Evolutionary conservation across 2,329 filamentous ascomycete genomes (phyloP).

Genomic region (Thelonectria rubi): DNA sequence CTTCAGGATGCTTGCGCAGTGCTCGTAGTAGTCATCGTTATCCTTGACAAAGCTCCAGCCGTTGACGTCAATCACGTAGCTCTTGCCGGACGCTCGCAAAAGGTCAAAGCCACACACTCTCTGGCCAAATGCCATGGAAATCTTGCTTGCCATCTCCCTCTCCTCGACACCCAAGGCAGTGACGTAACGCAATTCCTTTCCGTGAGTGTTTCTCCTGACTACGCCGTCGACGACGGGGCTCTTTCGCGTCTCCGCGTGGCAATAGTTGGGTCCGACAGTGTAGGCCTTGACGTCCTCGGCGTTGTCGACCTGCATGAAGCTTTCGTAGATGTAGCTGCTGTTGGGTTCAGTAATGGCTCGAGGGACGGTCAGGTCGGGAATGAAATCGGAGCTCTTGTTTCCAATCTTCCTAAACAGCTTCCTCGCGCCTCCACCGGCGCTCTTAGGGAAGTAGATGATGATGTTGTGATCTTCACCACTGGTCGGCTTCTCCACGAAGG

Average conservation of each 20-base stretch:
- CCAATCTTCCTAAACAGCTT: constrained; percentile 96
- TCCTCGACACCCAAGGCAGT: constrained; percentile 85
- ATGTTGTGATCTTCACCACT: constrained; percentile 99
- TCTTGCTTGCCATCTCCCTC: constrained; percentile 85
- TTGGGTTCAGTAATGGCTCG: constrained; percentile 81
- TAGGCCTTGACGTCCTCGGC: constrained; percentile 99
- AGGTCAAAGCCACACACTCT: constrained; percentile 96
- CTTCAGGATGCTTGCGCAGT: constrained; percentile 84
- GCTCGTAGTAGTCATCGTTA: constrained; percentile 98
- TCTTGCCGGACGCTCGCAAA: constrained; percentile 85
- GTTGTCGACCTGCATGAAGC: constrained; percentile 96
- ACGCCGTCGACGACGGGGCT: constrained; percentile 97
- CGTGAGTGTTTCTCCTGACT: constrained; percentile 94
- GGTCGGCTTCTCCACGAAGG: constrained; percentile 98
- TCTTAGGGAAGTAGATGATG: constrained; percentile 93
- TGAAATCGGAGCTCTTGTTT: constrained; percentile 98
- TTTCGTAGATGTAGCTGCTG: constrained; percentile 94
- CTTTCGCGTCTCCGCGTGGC: constrained; percentile 96
- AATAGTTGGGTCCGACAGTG: constrained; percentile 91
- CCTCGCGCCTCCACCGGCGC: constrained; percentile 86
- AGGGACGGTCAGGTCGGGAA: constrained; percentile 78
- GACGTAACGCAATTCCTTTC: constrained; percentile 96
- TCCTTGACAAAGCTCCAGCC: constrained; percentile 99
- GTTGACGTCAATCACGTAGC: constrained; percentile 98
- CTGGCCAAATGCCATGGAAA: constrained; percentile 91